These are phyloP conservation scores for Talinum fruticosum DNA, from an alignment of 148 eudicot genomes.

Conservation along the genomic window DNA sequence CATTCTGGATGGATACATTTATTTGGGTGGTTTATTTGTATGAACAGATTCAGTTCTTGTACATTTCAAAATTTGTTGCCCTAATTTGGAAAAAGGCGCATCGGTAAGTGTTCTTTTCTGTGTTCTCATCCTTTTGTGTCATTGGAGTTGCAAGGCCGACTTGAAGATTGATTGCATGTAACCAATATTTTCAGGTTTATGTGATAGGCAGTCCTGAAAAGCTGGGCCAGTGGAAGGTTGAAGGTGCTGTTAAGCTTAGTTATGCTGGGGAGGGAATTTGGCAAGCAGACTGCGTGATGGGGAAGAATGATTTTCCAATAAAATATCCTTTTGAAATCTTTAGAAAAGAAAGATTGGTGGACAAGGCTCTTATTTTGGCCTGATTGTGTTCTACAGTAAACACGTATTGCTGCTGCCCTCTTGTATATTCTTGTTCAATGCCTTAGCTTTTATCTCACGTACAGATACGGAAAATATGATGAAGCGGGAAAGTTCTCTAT, in stretches of 20 bases:
- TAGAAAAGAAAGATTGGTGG: background rate
- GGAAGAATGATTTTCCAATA: constrained; percentile 72
- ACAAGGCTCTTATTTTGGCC: background rate
- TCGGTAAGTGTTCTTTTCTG: constrained; percentile 47
- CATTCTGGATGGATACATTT: background rate
- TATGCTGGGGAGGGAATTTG: constrained; percentile 83
- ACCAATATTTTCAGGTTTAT: constrained; percentile 49
- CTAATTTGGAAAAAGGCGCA: constrained; percentile 71
- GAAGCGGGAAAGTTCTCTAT: constrained; percentile 51
- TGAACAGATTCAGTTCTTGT: constrained; percentile 68
- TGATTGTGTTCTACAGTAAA: background rate
- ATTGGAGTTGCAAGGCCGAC: constrained; percentile 5
- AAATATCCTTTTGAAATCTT: constrained; percentile 67
- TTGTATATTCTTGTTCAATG: constrained; percentile 7
- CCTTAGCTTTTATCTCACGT: constrained; percentile 66
- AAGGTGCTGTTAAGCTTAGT: constrained; percentile 65
- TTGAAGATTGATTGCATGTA: background rate
- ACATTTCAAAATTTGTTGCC: constrained; percentile 80
- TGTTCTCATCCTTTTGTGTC: background rate
- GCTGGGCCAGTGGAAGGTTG: constrained; percentile 83
- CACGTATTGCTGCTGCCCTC: background rate
- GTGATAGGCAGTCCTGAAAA: constrained; percentile 80
- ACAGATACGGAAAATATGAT: constrained; percentile 71
- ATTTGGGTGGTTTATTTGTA: constrained; percentile 10
- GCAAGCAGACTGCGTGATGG: constrained; percentile 72